Percentiles rank a stretch among this genome's conserved stretches.
Evolutionary conservation across 371 early-diverging fungal genomes (phyloP).

Genomic region (Scutellospora calospora): DNA sequence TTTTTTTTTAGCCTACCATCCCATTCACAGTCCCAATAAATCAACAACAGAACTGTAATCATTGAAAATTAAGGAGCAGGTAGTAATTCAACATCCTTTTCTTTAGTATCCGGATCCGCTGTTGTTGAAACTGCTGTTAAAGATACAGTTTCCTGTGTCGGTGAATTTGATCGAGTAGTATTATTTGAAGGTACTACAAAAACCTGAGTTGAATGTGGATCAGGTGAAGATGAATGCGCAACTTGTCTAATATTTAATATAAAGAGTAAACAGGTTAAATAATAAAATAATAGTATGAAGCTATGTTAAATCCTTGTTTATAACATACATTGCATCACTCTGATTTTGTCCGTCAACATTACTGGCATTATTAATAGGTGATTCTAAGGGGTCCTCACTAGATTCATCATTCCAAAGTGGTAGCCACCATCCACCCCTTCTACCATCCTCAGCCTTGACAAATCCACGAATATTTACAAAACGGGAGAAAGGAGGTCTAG

Average conservation of each 20-base stretch:
- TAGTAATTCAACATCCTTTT: no score
- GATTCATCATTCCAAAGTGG: constrained; percentile 40
- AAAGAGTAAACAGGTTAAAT: not conserved
- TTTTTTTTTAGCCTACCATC: no score
- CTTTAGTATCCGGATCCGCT: no score
- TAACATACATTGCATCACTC: not conserved
- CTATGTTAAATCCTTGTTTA: no score
- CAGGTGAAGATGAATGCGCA: not conserved
- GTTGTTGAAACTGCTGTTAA: no score
- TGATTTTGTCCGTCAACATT: not conserved
- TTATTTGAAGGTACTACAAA: constrained; percentile 14
- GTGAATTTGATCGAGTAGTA: constrained; percentile 18
- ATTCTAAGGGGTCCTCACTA: constrained; percentile 23
- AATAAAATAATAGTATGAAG: not conserved
- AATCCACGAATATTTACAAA: constrained; percentile 34
- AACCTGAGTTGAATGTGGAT: not conserved
- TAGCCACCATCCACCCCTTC: constrained; percentile 44
- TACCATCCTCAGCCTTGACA: constrained; percentile 37
- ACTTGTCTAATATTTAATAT: constrained; percentile 3
- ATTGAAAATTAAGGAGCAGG: no score
- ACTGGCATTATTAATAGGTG: not conserved
- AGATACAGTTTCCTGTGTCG: not conserved
- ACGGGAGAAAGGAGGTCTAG: not conserved
- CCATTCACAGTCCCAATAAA: no score
- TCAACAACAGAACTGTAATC: no score